Base-by-base conservation (phyloP, 2,329 filamentous ascomycete genomes). In the Neurospora sp. region DNA sequence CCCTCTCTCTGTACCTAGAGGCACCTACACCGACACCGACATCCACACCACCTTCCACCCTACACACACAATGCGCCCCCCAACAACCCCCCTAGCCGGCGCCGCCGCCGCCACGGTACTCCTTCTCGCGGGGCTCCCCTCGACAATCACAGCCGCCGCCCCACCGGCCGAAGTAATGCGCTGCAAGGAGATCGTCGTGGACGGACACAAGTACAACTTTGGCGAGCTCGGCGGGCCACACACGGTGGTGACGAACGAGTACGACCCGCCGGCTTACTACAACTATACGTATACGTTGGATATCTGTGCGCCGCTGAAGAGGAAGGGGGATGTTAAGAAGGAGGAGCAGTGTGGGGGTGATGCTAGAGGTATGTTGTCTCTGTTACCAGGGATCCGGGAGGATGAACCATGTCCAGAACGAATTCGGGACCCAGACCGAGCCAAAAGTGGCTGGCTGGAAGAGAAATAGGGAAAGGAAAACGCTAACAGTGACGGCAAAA, bases 241-340 rank as follows among this genome's bases (percentile, higher is more conserved):
- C 78, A 87, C 89, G 0, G 89, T 93, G 43, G 84, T 92, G 69
- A 87, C 87, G 67, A 83, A 82, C 76, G 83, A 83, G 74, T 82
- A 84, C 73, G 80, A 84, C 40, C 84, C 84, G 23, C 84, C 83
- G 17, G 83, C 83, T 17, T 82, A 87, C 38, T 84, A 83, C 71
- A 96, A 96, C 79, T 93, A 89, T 36, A 95, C 92, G 62, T 96
- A 93, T 79, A 94, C 92, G 0, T 78, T 96, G 70, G 91, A 96
- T 76, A 84, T 96, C 67, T 97, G 93, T 81, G 81, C 83, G 68
- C 84, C 87, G 7, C 81, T 97, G 73, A 86, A 87, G 78, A 86
- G 87, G 77, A 85, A 84, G 67, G 87, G 86, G 62, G 86, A 86
- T 33, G 81, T 82, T 19, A 84, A 85, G 74, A 84, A 85, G 74